Conservation (phyloP, 176 grass and related monocot genomes). For the Oropetium thomaeum region DNA sequence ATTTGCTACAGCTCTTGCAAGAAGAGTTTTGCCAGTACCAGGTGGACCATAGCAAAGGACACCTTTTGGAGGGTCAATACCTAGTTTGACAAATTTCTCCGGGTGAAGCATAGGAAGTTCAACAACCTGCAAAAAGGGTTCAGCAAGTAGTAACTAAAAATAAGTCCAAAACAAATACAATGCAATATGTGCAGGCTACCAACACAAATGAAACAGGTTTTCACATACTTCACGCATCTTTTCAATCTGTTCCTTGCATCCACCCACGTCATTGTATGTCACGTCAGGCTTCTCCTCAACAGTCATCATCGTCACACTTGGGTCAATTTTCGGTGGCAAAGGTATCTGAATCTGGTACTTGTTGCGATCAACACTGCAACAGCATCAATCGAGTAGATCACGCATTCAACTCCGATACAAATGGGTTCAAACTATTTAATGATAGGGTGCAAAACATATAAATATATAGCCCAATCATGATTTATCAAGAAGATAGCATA, state of each 20-base stretch:
- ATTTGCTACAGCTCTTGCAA: conserved; percentile 94
- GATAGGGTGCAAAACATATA: neutral
- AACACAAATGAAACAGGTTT: neutral
- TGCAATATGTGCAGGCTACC: neutral
- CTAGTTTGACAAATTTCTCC: conserved; percentile 96
- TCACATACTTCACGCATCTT: conserved; percentile 85
- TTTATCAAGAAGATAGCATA: conserved; percentile 18
- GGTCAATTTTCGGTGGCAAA: conserved; percentile 87
- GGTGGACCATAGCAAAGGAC: conserved; percentile 93
- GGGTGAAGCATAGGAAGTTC: conserved; percentile 99
- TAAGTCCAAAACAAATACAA: conserved; percentile 2
- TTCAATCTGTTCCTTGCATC: conserved; percentile 95
- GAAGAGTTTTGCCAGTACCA: conserved; percentile 89
- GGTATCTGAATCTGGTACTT: conserved; percentile 97
- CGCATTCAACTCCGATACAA: neutral
- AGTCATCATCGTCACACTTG: conserved; percentile 98
- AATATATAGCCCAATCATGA: neutral
- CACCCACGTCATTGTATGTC: conserved; percentile 94
- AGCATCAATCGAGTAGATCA: conserved; percentile 18
- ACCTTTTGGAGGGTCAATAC: conserved; percentile 87
- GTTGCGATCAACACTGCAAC: conserved; percentile 80
- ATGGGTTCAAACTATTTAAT: conserved; percentile 11
- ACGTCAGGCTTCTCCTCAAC: conserved; percentile 97
- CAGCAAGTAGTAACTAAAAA: conserved; percentile 12
- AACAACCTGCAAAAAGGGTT: conserved; percentile 53